Evolutionary conservation across 192 early-diverging fungal species (phyloP), one percentile per base, ranked within the genome.

Genomic region (Chytriomyces sp.): DNA sequence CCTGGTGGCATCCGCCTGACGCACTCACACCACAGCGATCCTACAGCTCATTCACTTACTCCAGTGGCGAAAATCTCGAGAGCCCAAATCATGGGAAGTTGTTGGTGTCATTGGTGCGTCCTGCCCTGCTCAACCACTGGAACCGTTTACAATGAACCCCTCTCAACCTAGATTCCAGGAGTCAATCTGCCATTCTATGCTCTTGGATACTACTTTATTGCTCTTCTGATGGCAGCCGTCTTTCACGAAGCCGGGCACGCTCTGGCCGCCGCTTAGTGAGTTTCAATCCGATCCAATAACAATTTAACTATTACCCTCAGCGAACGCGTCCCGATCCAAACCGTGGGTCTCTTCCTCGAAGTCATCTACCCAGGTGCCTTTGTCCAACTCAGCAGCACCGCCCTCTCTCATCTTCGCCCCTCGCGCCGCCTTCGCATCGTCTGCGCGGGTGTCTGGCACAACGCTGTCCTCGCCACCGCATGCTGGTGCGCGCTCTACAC

Each of bases 381-480:
- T 84, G 91, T 92, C 54, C 82, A 88, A 59, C 70, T 92, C 30
- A 78, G 82, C 2, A 63, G 82, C 4, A 69, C 80, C 32, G 59
- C 69, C 26, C 57, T 92, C 30, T 54, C 69, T 17, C 52, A 77
- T 19, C 64, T 86, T 36, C 70, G 77, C 3, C 81, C 87, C 19
- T 30, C 78, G 0, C 73, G 78, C 38, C 83, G 85, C 52, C 75
- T 92, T 31, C 74, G 81, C 28, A 85, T 92, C 30, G 78, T 89
- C 4, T 92, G 90, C 71, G 91, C 90, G 0, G 91, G 91, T 28
- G 90, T 92, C 0, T 91, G 88, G 89, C 89, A 92, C 59, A 92
- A 92, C 63, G 58, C 77, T 5, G 73, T 89, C 0, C 38, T 92
- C 30, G 89, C 80, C 61, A 5, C 82, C 2, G 38, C 73, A 2